Evolutionary conservation across 2,329 filamentous ascomycete species (phyloP), one percentile per base, ranked within the genome.

Genomic region (Drechslerella dactyloides): DNA sequence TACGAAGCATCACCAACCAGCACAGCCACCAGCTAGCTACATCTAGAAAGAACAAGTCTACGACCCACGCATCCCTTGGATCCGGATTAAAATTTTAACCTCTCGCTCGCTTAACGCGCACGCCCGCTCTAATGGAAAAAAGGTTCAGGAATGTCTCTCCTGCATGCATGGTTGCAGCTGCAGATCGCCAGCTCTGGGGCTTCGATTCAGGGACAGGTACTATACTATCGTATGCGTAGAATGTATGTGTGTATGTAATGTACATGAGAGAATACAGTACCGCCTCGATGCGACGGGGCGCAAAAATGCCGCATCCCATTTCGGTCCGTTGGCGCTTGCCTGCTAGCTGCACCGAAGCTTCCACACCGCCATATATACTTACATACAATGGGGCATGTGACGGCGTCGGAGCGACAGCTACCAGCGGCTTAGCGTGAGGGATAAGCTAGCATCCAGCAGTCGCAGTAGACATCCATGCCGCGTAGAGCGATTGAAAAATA

Each of bases 131-230:
- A 30, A 35, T n/a, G n/a, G n/a, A 42, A 21, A 54, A 13, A 57
- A 57, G 57, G 52, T 23, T 52, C 40, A 52, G 56, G 33, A 44
- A 63, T 23, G 35, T 40, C 42, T 19, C 48, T 53, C 60, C 51
- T 64, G 68, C 68, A 65, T 72, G 66, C 66, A 72, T 64, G 68
- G 60, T 60, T 72, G 66, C 66, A 72, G 50, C 55, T 53, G 68
- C 60, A 60, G 68, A 72, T 72, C 68, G 37, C 53, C 3, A 33
- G 24, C 21, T 50, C 50, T 27, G 56, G 66, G 59, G 58, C 27
- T 10, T 30, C 15, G 50, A 24, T 51, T 61, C 65, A 70, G 65
- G 65, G 57, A 51, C 57, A 33, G 8, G 27, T 33, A 8, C 27
- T 33, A 33, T 33, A 33, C 8, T 8, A 33, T 33, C 51, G 27